Conservation (phyloP, 2,329 filamentous ascomycete genomes). For the Colletotrichum coccodes region DNA sequence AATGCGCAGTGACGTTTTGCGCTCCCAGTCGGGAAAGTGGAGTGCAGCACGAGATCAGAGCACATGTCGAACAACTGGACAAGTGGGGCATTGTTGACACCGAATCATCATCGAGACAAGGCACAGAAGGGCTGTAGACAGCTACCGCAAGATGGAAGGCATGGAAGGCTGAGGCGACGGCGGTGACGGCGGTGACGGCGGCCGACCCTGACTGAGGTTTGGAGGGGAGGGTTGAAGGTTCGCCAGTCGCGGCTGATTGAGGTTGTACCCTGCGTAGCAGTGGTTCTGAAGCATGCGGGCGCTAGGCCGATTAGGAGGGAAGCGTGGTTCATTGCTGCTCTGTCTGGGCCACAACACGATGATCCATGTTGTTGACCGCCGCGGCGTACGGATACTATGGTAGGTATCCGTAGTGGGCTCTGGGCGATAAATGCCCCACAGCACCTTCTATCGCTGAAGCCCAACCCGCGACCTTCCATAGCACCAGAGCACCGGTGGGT, state of each 20-base stretch:
- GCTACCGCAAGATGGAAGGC: neutral
- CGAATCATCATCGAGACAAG: conserved; percentile 3
- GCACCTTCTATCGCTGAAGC: neutral
- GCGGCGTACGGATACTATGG: too few relatives aligned
- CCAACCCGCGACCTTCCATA: neutral
- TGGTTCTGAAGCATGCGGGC: conserved; percentile 1
- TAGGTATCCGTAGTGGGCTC: neutral
- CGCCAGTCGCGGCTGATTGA: conserved; percentile 27
- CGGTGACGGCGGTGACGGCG: neutral
- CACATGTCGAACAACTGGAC: conserved; percentile 17
- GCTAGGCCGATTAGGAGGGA: conserved; percentile 19
- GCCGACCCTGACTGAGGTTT: neutral
- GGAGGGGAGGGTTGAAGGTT: neutral
- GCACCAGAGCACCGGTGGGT: neutral
- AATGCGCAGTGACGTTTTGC: conserved; percentile 28
- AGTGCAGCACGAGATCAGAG: conserved; percentile 19
- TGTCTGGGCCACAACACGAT: conserved; percentile 23
- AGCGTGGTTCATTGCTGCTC: neutral
- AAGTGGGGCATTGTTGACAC: neutral
- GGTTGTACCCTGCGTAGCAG: conserved; percentile 11
- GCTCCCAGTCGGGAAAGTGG: conserved; percentile 21
- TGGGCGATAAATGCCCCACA: conserved; percentile 2
- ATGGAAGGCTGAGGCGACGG: neutral
- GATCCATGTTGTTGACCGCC: conserved; percentile 20
- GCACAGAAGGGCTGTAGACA: neutral